These are phyloP conservation scores for Cystoisospora suis DNA, from an alignment of 169 alveolate species.

Conservation along the genomic window DNA sequence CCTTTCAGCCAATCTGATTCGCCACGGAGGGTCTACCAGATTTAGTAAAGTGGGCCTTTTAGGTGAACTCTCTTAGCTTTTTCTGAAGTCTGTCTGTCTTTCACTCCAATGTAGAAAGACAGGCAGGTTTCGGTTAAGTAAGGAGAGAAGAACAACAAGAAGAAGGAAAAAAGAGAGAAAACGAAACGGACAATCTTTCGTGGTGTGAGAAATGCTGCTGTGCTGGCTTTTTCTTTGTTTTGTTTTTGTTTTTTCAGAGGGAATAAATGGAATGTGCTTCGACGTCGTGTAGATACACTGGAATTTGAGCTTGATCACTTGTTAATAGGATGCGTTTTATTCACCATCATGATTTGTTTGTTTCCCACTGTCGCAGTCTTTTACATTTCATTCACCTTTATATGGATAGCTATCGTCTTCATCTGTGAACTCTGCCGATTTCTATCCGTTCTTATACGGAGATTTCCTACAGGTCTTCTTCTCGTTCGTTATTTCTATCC, in stretches of 20 bases:
- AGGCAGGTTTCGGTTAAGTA: too few species aligned
- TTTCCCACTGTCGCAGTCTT: constrained; percentile 59
- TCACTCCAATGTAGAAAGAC: too few species aligned
- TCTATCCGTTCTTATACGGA: constrained; percentile 34
- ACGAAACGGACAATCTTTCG: not conserved
- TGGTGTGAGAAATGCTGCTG: not conserved
- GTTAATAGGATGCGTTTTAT: constrained; percentile 54
- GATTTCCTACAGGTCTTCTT: constrained; percentile 40
- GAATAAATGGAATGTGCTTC: constrained; percentile 64
- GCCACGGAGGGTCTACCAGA: too few species aligned
- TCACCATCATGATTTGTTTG: constrained; percentile 53
- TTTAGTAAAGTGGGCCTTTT: too few species aligned
- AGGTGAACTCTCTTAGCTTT: too few species aligned
- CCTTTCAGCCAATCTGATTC: too few species aligned
- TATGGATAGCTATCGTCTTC: constrained; percentile 55
- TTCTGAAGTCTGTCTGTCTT: too few species aligned
- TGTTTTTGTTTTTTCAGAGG: constrained; percentile 40
- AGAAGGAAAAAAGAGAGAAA: not conserved
- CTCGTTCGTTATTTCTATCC: constrained; percentile 37
- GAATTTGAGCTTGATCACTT: constrained; percentile 66
- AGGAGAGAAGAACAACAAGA: not conserved
- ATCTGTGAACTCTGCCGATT: constrained; percentile 43
- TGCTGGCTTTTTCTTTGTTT: not conserved
- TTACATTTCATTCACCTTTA: constrained; percentile 49
- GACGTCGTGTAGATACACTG: constrained; percentile 66